A percentile compares a stretch with the other conserved stretches of the same genome.
Conservation (phyloP, 805 yeast species). For the Clavispora fructus region DNA sequence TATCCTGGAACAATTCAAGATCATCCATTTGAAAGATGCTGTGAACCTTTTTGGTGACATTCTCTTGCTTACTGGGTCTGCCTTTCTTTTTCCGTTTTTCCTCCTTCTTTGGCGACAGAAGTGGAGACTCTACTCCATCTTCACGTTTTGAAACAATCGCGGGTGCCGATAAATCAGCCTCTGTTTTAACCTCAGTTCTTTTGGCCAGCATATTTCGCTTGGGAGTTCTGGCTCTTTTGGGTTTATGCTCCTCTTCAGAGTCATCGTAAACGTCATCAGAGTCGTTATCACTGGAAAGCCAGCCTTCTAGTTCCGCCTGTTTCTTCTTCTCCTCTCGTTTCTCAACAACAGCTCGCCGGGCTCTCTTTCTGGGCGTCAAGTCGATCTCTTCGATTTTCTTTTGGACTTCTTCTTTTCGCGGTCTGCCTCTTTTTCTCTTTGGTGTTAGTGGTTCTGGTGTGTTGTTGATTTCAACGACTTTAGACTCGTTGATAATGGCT, state of each 20-base stretch:
- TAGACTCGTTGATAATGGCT: slow-evolving; percentile 22
- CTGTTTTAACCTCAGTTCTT: slow-evolving; percentile 1
- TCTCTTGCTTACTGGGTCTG: slow-evolving; percentile 13
- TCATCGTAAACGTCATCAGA: slow-evolving; percentile 4
- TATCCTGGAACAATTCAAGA: slow-evolving; percentile 20
- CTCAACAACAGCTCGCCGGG: slow-evolving; percentile 2
- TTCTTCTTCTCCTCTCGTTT: neutral
- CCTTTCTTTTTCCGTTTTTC: slow-evolving; percentile 5
- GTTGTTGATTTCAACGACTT: slow-evolving; percentile 3
- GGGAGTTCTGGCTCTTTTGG: neutral
- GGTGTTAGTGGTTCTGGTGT: neutral
- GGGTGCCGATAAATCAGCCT: neutral
- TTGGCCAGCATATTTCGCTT: slow-evolving; percentile 1
- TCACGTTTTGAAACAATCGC: neutral
- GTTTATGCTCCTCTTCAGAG: neutral
- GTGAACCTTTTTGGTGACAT: slow-evolving; percentile 17
- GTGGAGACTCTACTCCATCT: neutral
- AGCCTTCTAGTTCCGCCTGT: neutral
- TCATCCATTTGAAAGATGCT: slow-evolving; percentile 35
- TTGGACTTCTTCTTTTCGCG: slow-evolving; percentile 4
- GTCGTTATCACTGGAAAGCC: slow-evolving; percentile 1
- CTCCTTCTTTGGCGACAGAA: neutral
- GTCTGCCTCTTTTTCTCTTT: slow-evolving; percentile 11
- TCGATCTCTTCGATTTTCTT: neutral
- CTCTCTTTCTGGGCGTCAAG: slow-evolving; percentile 1